Base-by-base conservation (phyloP, 75 land plant species). In the Cupressus sempervirens region DNA sequence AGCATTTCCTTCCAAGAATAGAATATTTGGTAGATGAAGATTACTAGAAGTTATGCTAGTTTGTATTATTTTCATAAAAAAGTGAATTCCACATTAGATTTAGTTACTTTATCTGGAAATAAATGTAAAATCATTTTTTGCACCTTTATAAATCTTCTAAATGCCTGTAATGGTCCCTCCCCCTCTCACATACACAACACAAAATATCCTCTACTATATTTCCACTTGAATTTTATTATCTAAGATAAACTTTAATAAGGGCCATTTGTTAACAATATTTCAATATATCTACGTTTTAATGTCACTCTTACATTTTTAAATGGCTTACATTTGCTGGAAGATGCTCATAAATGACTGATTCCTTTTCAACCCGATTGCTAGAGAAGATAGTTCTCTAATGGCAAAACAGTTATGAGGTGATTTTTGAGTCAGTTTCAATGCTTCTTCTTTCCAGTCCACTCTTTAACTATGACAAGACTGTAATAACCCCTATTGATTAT, bases 11-110 rank as follows among this genome's bases (percentile, higher is more conserved):
- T 13, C 65, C 34, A 23, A 85, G 43, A n/a, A 83, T 26, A 29
- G n/a, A 77, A 84, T 40, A 32, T 20, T 84, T 45, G 45, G 12
- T 45, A 79, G 81, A 79, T 79, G 15, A 79, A 43, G 81, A 10
- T 45, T 0, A 43, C 50, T 79, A 1, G 34, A 3, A 13, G 35
- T 32, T 32, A 72, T 32, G 12, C 74, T 72, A 72, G 74, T 72
- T 29, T 72, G 30, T 36, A 72, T 30, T 32, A 30, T 72, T 72
- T 11, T 26, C 12, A 72, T 72, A 72, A 72, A 32, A n/a, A 30
- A 14, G 74, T 62, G 7, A 23, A 20, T 23, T 23, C 65, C 23
- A 58, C 23, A 23, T 54, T 16, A 54, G 4, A 54, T 56, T 56
- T 56, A 56, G 23, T 20, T 56, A 18, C 67, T 62, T 62, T 62